Base-by-base conservation (phyloP, 164 flowering plant species). In the Sedum album region DNA sequence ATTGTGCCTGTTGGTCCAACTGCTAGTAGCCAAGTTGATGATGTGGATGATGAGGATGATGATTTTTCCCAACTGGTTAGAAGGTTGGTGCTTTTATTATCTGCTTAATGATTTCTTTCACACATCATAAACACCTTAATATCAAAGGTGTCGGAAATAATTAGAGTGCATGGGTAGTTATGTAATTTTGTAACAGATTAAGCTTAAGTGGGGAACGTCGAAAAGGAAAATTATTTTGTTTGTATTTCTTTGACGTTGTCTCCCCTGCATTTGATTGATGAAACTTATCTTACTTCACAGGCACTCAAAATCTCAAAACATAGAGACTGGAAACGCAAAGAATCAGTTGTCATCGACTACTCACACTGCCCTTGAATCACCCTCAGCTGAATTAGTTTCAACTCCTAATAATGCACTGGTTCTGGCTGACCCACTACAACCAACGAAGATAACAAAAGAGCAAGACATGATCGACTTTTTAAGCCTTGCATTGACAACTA, bases 271-370 rank as follows among this genome's bases (percentile, higher is more conserved):
- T 33, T 28, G 33, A 57, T 8, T 8, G 33, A 36, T 36, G 42
- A 65, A 36, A 9, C 26, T 65, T 65, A n/a, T 33, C 25, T 64
- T 64, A 25, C 42, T 35, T 14, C 79, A 76, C 88, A 93, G 98
- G 82, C 88, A 85, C 73, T 11, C 48, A 18, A 44, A 44, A 44
- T 18, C 15, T 76, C 86, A 28, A 89, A 14, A 80, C 1, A 28
- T 70, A 30, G 65, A 81, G 68, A 71, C 87, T 49, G 84, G 67
- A 53, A 65, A 23, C 38, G 28, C 65, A 66, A 76, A 75, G 8
- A 73, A 69, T 41, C 63, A 44, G 28, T 66, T 53, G 36, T 66
- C 65, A 17, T 42, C 75, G 17, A 57, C 33, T 57, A 57, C 33
- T 57, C 14, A 2, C 28, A n/a, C 39, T 0, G 48, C 68, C 69